Conservation (phyloP, 2,329 filamentous ascomycete species). For the Paecilomyces fulvus region DNA sequence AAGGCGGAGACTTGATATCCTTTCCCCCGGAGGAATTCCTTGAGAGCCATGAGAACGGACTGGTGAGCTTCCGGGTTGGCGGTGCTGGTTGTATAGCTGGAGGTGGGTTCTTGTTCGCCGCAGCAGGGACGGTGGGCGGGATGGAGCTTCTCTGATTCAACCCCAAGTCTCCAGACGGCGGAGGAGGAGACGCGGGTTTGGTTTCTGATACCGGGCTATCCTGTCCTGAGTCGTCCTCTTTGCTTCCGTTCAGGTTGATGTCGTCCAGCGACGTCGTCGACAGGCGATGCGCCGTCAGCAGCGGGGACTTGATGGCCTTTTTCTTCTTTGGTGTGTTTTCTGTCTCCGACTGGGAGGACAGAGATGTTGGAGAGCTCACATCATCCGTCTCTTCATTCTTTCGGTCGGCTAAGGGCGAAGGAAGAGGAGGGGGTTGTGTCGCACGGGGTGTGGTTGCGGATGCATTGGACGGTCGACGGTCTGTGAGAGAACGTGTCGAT, state of each 20-base stretch:
- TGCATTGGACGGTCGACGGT: constrained; percentile 33
- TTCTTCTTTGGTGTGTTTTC: constrained; percentile 27
- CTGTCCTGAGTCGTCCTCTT: constrained; percentile 38
- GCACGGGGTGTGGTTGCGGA: constrained; percentile 29
- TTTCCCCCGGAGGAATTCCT: constrained; percentile 52
- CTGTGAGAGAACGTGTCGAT: constrained; percentile 55
- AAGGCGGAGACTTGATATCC: constrained; percentile 50
- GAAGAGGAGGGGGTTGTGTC: constrained; percentile 22
- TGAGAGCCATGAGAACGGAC: constrained; percentile 80
- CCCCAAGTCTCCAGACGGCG: constrained; percentile 24
- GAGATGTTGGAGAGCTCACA: constrained; percentile 14
- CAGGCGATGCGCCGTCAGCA: constrained; percentile 44
- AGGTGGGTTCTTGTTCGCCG: constrained; percentile 28
- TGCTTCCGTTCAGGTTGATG: constrained; percentile 56
- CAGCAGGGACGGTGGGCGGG: constrained; percentile 61
- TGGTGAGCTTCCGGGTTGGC: constrained; percentile 63
- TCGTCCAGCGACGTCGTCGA: constrained; percentile 54
- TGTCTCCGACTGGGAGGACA: constrained; percentile 18
- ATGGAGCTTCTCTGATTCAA: constrained; percentile 15
- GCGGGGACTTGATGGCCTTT: constrained; percentile 42
- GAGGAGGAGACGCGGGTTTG: constrained; percentile 20
- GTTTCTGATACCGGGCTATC: constrained; percentile 15
- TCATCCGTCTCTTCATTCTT: constrained; percentile 12
- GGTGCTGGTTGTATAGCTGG: constrained; percentile 32
- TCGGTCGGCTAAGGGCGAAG: constrained; percentile 13